Conservation (phyloP, 805 yeast species). For the Wickerhamiella domercqiae region DNA sequence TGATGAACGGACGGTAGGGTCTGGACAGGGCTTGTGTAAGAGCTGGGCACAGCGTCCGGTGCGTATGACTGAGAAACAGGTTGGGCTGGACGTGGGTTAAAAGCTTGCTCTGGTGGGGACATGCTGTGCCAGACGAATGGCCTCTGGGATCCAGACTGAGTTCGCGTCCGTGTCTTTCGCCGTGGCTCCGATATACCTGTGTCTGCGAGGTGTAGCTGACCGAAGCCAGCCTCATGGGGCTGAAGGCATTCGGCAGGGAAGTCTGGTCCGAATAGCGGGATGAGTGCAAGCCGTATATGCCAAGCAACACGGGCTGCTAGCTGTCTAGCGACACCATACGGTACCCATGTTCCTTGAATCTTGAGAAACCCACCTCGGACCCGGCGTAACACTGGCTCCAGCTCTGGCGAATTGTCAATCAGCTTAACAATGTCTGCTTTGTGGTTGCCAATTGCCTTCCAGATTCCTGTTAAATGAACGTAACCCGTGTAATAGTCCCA, state of each 20-base stretch:
- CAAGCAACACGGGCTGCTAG: slow-evolving; percentile 65
- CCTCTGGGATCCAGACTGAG: no score
- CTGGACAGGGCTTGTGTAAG: no score
- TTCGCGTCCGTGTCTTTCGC: no score
- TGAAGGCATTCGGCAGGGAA: slow-evolving; percentile 48
- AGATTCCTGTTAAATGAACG: slow-evolving; percentile 75
- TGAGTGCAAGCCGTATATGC: slow-evolving; percentile 54
- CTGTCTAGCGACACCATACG: slow-evolving; percentile 48
- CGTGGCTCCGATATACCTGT: no score
- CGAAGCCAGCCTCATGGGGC: slow-evolving; percentile 50
- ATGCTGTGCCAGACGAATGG: no score
- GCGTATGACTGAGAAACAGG: no score
- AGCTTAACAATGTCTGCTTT: slow-evolving; percentile 68
- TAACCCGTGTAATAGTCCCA: slow-evolving; percentile 80
- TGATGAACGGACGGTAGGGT: no score
- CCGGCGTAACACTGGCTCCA: slow-evolving; percentile 47
- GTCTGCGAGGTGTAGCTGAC: slow-evolving; percentile 35
- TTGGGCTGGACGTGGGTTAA: no score
- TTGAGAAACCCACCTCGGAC: slow-evolving; percentile 83
- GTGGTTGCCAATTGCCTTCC: slow-evolving; percentile 58
- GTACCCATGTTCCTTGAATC: slow-evolving; percentile 91
- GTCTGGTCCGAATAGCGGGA: slow-evolving; percentile 63
- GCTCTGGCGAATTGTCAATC: slow-evolving; percentile 46
- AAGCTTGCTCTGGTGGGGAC: no score
- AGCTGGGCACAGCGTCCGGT: no score